These are phyloP conservation scores for Herpetomonas muscarum DNA, from an alignment of 208 protist genomes.

Conservation along the genomic window DNA sequence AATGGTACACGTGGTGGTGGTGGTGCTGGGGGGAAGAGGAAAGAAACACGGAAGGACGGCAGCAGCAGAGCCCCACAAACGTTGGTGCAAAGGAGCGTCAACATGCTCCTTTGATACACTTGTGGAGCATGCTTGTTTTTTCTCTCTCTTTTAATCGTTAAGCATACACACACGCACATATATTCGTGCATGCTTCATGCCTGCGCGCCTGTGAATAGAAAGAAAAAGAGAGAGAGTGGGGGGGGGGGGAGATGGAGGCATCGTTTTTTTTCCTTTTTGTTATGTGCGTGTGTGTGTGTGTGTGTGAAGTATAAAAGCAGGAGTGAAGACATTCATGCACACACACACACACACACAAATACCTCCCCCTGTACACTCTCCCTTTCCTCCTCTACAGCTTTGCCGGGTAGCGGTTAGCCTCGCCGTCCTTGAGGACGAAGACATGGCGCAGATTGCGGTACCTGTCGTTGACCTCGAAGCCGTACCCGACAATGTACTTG, in stretches of 20 bases:
- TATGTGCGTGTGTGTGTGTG: background rate
- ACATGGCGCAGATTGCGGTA: conserved; percentile 81
- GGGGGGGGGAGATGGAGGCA: background rate
- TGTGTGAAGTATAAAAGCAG: conserved; percentile 3
- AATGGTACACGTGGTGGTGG: too few species aligned
- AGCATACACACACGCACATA: background rate
- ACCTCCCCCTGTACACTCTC: background rate
- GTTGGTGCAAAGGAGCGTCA: too few species aligned
- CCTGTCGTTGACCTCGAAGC: conserved; percentile 89
- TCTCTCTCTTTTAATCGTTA: too few species aligned
- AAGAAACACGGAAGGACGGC: too few species aligned
- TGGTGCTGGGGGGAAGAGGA: too few species aligned
- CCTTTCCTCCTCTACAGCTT: conserved; percentile 30
- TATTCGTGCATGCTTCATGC: background rate
- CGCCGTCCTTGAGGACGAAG: conserved; percentile 63
- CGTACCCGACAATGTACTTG: conserved; percentile 89
- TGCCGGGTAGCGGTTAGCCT: conserved; percentile 47
- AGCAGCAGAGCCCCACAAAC: too few species aligned
- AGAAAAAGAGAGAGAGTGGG: background rate
- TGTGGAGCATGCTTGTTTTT: too few species aligned
- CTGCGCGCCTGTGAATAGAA: conserved; percentile 1
- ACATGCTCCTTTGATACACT: too few species aligned
- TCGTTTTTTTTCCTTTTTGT: background rate
- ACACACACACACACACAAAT: background rate
- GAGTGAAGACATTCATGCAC: background rate